Base-by-base conservation (phyloP, 306 rosid species). In the Ochetophila trinervis region DNA sequence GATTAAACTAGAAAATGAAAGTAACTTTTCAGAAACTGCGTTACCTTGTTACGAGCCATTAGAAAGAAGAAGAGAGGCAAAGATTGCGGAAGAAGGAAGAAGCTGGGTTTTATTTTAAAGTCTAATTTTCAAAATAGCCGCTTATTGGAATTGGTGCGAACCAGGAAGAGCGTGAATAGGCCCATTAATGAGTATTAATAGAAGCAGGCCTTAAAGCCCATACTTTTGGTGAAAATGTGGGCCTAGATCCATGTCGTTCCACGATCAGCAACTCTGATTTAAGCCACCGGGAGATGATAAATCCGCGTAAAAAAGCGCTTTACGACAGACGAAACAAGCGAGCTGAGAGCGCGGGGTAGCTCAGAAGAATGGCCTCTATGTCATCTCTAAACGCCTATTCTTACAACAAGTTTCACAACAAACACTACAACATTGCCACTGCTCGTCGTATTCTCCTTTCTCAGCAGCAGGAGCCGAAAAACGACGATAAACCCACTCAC, bases 1-100 rank as follows among this genome's bases (percentile, higher is more conserved):
- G 56, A 27, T 44, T 2, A 42, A 34, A 32, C 1, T 3, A 21
- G 56, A 66, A 12, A 45, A 15, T 18, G 40, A 52, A 65, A 30
- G 8, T 47, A 6, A 60, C 34, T 30, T 14, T 24, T 36, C 1
- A 15, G 23, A 4, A 16, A 1, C 18, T 13, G 47, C 23, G 5
- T 64, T 62, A 85, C 97, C 93, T 69, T 91, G 84, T 80, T 82
- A 32, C 95, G 83, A 66, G 96, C 87, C 97, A 91, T 91, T 69
- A 71, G 47, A 66, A 74, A 60, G 47, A 11, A 69, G 72, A 42
- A 18, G 19, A 19, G 24, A 21, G 19, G 49, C 17, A 47, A 57
- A 72, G 83, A 78, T 81, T 74, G 70, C 12, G 7, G 66, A 1
- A 20, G 78, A 81, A 81, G 7, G 66, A 1, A 20, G 78, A 81